phyloP scores from a whole-genome alignment of 345 rosid species.

The Heritiera littoralis region DNA sequence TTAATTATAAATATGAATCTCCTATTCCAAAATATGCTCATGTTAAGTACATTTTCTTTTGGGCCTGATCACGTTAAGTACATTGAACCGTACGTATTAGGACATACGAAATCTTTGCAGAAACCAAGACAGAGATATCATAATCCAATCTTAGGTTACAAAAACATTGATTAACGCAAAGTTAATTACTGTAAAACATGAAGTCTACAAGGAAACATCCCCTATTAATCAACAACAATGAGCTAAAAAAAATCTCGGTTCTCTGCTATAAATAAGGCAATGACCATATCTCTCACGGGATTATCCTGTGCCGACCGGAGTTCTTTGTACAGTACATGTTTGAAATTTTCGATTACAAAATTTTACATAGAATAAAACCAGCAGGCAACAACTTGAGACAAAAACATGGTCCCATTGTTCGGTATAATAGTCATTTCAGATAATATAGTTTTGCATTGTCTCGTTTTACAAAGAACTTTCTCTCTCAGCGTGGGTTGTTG shows the following conservation, averaged over 20 bases:
- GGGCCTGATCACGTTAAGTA: too few species aligned
- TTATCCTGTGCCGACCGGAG: constrained; percentile 44
- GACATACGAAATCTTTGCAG: constrained; percentile 25
- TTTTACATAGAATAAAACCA: background rate
- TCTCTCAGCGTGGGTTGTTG: background rate
- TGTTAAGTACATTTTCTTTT: too few species aligned
- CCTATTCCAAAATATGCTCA: too few species aligned
- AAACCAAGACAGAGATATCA: constrained; percentile 40
- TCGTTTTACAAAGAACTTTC: background rate
- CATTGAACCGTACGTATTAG: constrained; percentile 17
- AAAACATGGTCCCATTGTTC: constrained; percentile 24
- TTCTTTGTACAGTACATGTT: constrained; percentile 19
- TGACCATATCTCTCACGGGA: constrained; percentile 42
- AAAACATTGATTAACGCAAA: constrained; percentile 2
- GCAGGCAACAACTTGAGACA: constrained; percentile 29
- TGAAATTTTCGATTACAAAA: constrained; percentile 26
- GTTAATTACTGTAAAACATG: background rate
- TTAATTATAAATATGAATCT: too few species aligned
- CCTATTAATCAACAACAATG: background rate
- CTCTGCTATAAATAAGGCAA: constrained; percentile 33
- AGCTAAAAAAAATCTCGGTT: constrained; percentile 29
- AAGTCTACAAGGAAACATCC: background rate
- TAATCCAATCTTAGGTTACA: constrained; percentile 3
- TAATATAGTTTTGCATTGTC: constrained; percentile 22
- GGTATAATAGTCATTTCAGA: constrained; percentile 4